Base-by-base conservation (phyloP, 2,329 filamentous ascomycete genomes). In the Cadophora sp. region DNA sequence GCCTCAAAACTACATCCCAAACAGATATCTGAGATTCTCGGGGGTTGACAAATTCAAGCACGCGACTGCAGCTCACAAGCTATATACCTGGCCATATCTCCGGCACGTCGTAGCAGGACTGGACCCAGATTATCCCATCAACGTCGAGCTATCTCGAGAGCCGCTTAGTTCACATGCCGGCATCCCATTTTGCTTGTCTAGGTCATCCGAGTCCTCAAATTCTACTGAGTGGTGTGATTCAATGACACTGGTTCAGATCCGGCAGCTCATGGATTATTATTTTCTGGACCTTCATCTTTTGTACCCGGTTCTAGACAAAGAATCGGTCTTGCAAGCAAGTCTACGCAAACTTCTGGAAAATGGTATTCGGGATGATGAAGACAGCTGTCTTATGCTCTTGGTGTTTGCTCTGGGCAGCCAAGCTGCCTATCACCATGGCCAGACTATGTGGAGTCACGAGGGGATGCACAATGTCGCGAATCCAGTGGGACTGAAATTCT, bases 51-150 rank as follows among this genome's bases (percentile, higher is more conserved):
- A 30, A 30, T 30, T 30, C 27, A 30, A 30, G 27, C 27, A 30
- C 27, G 27, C 27, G 6, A 30, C 27, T 30, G 27, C 27, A 30
- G 27, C 27, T 6, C 48, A 51, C 11, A 51, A 51, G 48, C 11
- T 50, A 50, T 50, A 50, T 50, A 50, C 3, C n/a, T 51, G 48
- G 48, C 48, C 48, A 27, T 51, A n/a, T 51, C 48, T 51, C n/a
- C 48, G 24, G 24, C 48, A 51, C n/a, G n/a, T 51, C 14, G 48
- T 51, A 11, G 48, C 48, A 51, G 48, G 48, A 51, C 9, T 51
- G 48, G 48, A 51, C n/a, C 48, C 48, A 22, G 48, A 51, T 51
- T 51, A 51, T 27, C n/a, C 48, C n/a, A 51, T 51, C 24, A 51
- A 51, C 24, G n/a, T n/a, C 48, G 48, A 51, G 24, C n/a, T 51